phyloP scores from a whole-genome alignment of 169 alveolate species.

The Neospora caninum region DNA sequence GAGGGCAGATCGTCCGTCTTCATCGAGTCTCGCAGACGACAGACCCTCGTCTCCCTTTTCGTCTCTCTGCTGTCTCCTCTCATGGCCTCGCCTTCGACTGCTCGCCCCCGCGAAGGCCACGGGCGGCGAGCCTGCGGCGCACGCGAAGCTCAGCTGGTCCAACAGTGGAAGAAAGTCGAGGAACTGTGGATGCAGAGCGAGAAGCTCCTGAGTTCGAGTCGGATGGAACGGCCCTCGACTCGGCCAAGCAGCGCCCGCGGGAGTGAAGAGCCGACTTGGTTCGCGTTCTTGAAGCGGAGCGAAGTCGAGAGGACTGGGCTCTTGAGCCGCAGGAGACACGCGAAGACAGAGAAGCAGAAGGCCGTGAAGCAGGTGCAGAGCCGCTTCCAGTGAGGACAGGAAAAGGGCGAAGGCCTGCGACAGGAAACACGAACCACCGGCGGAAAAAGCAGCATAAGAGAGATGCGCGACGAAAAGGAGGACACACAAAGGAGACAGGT shows the following conservation, averaged over 20 bases:
- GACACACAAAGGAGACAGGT: no score
- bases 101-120: not conserved
- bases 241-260: not conserved
- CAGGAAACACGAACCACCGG: not conserved
- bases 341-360: not conserved
- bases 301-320: no score
- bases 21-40: not conserved
- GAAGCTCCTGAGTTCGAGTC: not conserved
- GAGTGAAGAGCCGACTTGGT: not conserved
- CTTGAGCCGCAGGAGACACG: not conserved
- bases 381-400: not conserved
- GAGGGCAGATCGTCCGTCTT: not conserved
- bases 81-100: not conserved
- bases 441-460: not conserved
- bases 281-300: not conserved
- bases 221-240: not conserved
- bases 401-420: not conserved
- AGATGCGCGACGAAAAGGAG: no score
- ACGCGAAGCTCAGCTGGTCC: not conserved
- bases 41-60: not conserved
- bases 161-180: not conserved
- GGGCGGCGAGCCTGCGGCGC: not conserved
- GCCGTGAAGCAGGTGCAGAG: not conserved
- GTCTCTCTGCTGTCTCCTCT: not conserved
- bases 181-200: not conserved